phyloP scores from a whole-genome alignment of 2,329 filamentous ascomycete species.

The Fusarium pseudocircinatum region DNA sequence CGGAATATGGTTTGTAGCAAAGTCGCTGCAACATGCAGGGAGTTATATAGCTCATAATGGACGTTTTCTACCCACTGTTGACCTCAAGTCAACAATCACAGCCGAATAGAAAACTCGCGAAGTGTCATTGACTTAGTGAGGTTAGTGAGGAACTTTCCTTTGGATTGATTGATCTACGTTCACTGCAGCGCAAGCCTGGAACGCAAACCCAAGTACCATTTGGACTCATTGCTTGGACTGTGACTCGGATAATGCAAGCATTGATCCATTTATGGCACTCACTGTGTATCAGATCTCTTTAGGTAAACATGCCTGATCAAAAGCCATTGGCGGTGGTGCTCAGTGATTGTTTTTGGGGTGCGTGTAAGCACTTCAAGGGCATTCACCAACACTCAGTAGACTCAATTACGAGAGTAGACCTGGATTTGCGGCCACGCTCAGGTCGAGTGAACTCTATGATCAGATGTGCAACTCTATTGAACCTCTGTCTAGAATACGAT shows the following conservation, averaged over 20 bases:
- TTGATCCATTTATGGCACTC: background rate
- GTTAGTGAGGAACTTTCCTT: too few relatives aligned
- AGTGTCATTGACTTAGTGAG: background rate
- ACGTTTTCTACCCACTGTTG: background rate
- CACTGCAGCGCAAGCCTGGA: background rate
- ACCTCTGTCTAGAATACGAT: background rate
- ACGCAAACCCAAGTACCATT: background rate
- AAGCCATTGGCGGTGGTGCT: too few relatives aligned
- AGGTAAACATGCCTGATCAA: background rate
- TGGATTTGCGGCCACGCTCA: background rate
- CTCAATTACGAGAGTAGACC: too few relatives aligned
- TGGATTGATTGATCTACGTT: background rate
- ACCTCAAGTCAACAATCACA: background rate
- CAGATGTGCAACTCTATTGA: background rate
- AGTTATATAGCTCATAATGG: background rate
- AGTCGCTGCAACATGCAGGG: background rate
- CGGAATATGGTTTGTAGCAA: background rate
- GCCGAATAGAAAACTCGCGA: rapidly evolving
- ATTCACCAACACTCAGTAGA: background rate
- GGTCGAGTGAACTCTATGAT: background rate
- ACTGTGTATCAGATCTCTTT: background rate
- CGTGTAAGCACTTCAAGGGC: rapidly evolving
- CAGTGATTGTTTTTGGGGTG: too few relatives aligned
- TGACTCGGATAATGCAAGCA: background rate
- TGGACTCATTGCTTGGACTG: too few relatives aligned